phyloP scores from a whole-genome alignment of 2,329 filamentous ascomycete genomes.

The Cryphonectria naterciae region DNA sequence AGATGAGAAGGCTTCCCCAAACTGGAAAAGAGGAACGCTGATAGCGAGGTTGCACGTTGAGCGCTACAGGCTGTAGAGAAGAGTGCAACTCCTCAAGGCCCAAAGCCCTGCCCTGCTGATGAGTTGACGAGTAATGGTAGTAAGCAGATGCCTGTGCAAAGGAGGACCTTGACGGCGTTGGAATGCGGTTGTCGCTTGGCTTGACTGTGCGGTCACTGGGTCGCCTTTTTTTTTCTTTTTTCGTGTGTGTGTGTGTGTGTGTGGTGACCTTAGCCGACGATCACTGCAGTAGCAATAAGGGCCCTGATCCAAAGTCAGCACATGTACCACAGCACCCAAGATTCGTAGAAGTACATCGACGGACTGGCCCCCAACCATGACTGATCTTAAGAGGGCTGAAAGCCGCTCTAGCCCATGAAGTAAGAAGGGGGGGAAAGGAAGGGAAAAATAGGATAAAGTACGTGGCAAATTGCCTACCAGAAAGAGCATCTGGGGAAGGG shows the following conservation, averaged over 20 bases:
- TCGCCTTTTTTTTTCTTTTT: neutral
- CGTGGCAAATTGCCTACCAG: neutral
- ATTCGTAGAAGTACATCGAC: neutral
- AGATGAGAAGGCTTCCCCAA: conserved; percentile 8
- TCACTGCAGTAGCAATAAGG: neutral
- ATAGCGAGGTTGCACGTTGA: conserved; percentile 4
- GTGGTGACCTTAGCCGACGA: neutral
- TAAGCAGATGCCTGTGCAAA: neutral
- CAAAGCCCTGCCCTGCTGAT: neutral
- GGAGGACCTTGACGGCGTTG: conserved; percentile 7
- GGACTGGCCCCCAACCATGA: neutral
- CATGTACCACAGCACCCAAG: neutral
- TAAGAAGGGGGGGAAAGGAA: too few relatives aligned
- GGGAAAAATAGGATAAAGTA: neutral
- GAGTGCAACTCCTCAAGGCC: neutral
- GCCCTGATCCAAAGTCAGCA: conserved; percentile 4
- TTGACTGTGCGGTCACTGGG: neutral
- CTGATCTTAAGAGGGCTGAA: neutral
- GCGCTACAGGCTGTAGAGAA: conserved; percentile 1
- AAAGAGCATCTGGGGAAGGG: neutral
- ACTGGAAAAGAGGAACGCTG: neutral
- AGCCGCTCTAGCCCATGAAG: neutral
- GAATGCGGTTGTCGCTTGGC: neutral
- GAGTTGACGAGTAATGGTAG: conserved; percentile 8
- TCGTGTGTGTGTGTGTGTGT: too few relatives aligned